These are phyloP conservation scores for Ogataea sp. DNA, from an alignment of 805 yeast genomes.

Conservation along the genomic window DNA sequence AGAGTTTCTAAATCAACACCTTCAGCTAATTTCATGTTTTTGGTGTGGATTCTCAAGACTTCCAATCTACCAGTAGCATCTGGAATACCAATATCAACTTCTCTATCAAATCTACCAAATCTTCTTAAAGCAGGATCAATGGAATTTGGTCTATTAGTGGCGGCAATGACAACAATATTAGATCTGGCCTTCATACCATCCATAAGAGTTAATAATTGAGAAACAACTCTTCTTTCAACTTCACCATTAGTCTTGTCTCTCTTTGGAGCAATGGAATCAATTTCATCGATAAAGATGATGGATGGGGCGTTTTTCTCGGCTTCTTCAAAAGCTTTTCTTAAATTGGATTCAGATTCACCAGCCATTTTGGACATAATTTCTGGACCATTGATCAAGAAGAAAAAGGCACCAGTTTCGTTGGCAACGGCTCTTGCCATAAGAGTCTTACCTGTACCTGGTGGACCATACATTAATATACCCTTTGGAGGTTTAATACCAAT, in stretches of 20 bases:
- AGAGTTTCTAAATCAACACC: slow-evolving; percentile 94
- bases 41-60: slow-evolving; percentile 94
- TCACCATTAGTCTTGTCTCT: slow-evolving; percentile 99
- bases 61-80: slow-evolving; percentile 98
- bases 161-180: slow-evolving; percentile 96
- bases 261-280: slow-evolving; percentile 98
- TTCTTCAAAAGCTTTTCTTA: slow-evolving; percentile 97
- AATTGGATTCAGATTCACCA: slow-evolving; percentile 95
- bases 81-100: slow-evolving; percentile 86
- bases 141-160: slow-evolving; percentile 84
- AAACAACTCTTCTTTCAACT: slow-evolving; percentile 98
- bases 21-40: slow-evolving; percentile 93
- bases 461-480: slow-evolving; percentile 97
- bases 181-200: slow-evolving; percentile 99
- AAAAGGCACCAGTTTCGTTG: slow-evolving; percentile 98
- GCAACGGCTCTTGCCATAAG: slow-evolving; percentile 99
- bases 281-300: slow-evolving; percentile 95
- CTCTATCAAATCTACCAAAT: slow-evolving; percentile 81
- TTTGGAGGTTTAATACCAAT: slow-evolving; percentile 99
- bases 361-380: slow-evolving; percentile 99
- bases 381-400: slow-evolving; percentile 96
- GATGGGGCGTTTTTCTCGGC: slow-evolving; percentile 99
- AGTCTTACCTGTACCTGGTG: slow-evolving; percentile 99
- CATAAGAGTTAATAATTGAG: slow-evolving; percentile 95
- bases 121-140: slow-evolving; percentile 82